A percentile compares a stretch with the other conserved stretches of the same genome.
phyloP scores from a whole-genome alignment of 1,139 yeast genomes.

The Saccharomycopsis crataegensis region DNA sequence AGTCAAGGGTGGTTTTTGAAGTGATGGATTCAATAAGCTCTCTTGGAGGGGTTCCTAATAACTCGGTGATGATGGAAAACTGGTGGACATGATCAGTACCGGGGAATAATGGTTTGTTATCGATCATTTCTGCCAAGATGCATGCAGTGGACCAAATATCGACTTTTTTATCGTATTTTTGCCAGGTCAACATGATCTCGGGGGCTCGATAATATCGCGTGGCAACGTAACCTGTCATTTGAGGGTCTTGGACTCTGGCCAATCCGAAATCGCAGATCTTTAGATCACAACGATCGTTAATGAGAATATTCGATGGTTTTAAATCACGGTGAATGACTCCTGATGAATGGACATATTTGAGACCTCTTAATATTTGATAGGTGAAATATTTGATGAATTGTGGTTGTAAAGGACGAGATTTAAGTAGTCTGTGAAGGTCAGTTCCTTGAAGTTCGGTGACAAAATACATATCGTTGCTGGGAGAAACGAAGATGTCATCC shows the following conservation, averaged over 20 bases:
- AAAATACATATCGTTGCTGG: constrained; percentile 92
- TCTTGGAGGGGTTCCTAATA: constrained; percentile 92
- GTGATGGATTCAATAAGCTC: constrained; percentile 96
- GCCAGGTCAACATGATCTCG: constrained; percentile 99
- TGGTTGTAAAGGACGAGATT: constrained; percentile 89
- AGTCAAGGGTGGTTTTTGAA: constrained; percentile 87
- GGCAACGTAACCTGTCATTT: constrained; percentile 97
- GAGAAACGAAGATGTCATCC: constrained; percentile 91
- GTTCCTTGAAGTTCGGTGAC: constrained; percentile 97
- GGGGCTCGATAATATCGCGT: constrained; percentile 98
- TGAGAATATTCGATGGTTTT: constrained; percentile 86
- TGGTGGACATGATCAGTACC: constrained; percentile 99
- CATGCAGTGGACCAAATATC: constrained; percentile 99
- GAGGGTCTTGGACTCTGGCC: constrained; percentile 96
- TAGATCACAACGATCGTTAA: constrained; percentile 92
- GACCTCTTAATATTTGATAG: constrained; percentile 87
- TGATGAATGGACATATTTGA: constrained; percentile 93
- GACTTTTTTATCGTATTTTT: constrained; percentile 96
- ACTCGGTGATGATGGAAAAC: constrained; percentile 91
- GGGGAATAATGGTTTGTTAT: constrained; percentile 97
- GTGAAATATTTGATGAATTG: constrained; percentile 95
- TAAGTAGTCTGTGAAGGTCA: constrained; percentile 82
- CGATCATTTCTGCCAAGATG: constrained; percentile 96
- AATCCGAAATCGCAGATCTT: constrained; percentile 96
- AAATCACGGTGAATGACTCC: constrained; percentile 95